Evolutionary conservation across 768 basidiomycete species (phyloP).

Genomic region (Termitomyces titanicus): DNA sequence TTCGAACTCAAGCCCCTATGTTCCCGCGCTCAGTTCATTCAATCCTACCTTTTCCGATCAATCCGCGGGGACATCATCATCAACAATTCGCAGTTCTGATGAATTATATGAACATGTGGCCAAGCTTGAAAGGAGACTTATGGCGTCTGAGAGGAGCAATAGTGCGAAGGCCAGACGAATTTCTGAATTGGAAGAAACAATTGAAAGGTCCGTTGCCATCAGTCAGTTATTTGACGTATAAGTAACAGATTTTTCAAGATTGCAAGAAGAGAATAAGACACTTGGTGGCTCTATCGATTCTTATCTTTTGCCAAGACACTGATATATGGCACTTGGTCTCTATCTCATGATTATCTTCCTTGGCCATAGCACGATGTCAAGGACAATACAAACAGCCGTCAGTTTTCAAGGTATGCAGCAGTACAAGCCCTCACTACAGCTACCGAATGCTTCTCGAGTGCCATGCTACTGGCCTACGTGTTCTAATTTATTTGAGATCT

Average conservation of each 20-base stretch:
- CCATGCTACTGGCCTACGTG: neutral
- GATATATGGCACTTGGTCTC: neutral
- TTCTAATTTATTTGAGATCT: neutral
- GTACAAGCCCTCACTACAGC: neutral
- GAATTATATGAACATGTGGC: conserved; percentile 25
- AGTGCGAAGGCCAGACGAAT: conserved; percentile 31
- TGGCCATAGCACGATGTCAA: neutral
- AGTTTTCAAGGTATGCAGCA: neutral
- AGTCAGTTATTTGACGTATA: neutral
- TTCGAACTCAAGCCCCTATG: neutral
- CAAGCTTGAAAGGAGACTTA: conserved; percentile 35
- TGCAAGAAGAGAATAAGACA: conserved; percentile 4
- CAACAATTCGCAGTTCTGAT: conserved; percentile 9
- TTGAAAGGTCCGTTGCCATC: conserved; percentile 19
- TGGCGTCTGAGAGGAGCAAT: conserved; percentile 32
- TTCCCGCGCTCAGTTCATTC: conserved; percentile 4
- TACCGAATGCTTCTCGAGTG: neutral
- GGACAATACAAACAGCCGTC: neutral
- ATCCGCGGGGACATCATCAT: conserved; percentile 15
- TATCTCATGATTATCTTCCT: neutral
- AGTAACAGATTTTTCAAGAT: conserved; percentile 3
- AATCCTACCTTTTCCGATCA: conserved; percentile 17
- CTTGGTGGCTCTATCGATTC: neutral
- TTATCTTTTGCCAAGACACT: neutral
- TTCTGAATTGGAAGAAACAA: conserved; percentile 22